phyloP scores from a whole-genome alignment of 2,329 filamentous ascomycete species.

The Cercospora beticola region DNA sequence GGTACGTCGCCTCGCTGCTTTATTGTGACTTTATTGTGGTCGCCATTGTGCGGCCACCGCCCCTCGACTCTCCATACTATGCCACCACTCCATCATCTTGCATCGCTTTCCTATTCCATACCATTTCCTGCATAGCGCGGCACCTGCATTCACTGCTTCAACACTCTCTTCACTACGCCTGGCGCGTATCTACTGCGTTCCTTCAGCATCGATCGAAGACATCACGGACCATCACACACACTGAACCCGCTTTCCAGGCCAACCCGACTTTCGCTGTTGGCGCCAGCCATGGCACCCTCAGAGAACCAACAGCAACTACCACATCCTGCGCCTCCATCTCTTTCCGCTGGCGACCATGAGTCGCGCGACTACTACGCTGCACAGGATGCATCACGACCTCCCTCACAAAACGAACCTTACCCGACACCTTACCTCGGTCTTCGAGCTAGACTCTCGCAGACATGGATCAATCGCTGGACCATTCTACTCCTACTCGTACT shows the following conservation, averaged over 20 bases:
- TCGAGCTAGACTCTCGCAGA: conserved; percentile 83
- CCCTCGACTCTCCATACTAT: neutral
- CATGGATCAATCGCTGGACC: conserved; percentile 98
- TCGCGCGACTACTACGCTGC: conserved; percentile 60
- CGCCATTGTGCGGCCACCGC: conserved; percentile 26
- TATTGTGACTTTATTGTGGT: conserved; percentile 33
- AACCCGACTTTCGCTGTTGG: conserved; percentile 31
- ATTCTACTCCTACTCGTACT: conserved; percentile 84
- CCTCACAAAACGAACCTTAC: conserved; percentile 63
- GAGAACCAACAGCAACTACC: conserved; percentile 56
- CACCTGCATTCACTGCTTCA: conserved; percentile 8
- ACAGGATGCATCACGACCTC: conserved; percentile 56
- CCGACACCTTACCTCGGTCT: conserved; percentile 91
- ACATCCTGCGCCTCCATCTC: conserved; percentile 57
- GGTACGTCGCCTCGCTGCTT: conserved; percentile 33
- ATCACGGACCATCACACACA: neutral
- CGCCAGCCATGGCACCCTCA: conserved; percentile 48
- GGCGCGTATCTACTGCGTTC: conserved; percentile 3
- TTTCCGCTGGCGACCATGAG: conserved; percentile 62
- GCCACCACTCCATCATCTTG: neutral
- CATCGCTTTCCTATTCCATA: neutral
- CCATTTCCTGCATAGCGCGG: neutral
- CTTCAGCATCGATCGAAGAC: neutral
- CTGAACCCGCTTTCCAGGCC: conserved; percentile 26
- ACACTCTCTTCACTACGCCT: conserved; percentile 11